Evolutionary conservation across 1,284 basidiomycete genomes (phyloP).

Genomic region (Marasmius fiardii): DNA sequence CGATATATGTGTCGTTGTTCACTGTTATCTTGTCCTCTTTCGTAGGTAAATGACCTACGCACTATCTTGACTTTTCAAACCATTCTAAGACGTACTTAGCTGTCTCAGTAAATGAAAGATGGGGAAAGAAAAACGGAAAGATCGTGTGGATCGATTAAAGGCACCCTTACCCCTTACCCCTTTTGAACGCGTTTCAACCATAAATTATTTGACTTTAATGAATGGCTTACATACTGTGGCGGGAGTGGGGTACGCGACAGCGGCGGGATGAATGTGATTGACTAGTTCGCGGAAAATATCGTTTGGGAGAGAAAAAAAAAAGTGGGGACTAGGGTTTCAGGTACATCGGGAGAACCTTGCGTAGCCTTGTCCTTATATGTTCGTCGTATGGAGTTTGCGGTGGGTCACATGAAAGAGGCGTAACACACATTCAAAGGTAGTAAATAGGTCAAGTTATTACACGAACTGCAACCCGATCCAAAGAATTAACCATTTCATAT

Average conservation of each 20-base stretch:
- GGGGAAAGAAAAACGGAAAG: neutral
- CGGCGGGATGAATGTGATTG: neutral
- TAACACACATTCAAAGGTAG: too few relatives aligned
- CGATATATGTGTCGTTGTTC: constrained; percentile 26
- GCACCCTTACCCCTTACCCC: neutral
- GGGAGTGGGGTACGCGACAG: neutral
- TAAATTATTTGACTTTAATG: neutral
- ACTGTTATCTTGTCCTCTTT: constrained; percentile 32
- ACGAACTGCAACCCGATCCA: too few relatives aligned
- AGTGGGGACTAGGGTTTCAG: too few relatives aligned
- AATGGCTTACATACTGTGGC: neutral
- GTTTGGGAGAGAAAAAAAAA: neutral
- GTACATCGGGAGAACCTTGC: too few relatives aligned
- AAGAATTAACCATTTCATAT: too few relatives aligned
- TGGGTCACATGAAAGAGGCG: too few relatives aligned
- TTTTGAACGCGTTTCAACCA: neutral
- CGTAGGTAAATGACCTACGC: constrained; percentile 39
- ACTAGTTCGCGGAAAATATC: neutral
- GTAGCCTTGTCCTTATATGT: too few relatives aligned
- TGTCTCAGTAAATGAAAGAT: constrained; percentile 29
- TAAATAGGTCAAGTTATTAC: too few relatives aligned
- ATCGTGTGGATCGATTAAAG: neutral
- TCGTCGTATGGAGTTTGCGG: too few relatives aligned
- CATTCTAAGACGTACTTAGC: constrained; percentile 44
- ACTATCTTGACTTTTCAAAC: constrained; percentile 37